Base-by-base conservation (phyloP, 2,329 filamentous ascomycete species). In the Apiospora aurea region DNA sequence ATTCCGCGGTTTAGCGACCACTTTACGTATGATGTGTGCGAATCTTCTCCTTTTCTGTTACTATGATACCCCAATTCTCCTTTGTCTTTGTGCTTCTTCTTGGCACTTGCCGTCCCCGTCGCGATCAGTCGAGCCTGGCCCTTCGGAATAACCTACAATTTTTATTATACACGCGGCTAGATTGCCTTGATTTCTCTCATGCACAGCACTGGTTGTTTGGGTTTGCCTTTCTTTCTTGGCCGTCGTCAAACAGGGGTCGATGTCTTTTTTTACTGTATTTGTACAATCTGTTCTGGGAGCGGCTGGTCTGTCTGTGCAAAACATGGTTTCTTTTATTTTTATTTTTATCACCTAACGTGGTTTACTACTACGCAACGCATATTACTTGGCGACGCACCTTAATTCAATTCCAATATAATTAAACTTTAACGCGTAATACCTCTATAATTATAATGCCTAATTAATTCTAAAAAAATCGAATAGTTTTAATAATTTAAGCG, bases 291-390 rank as follows among this genome's bases (percentile, higher is more conserved):
- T 64, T 64, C 34, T 41, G 57, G 34, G 57, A 41, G 57, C 57
- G 57, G 57, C 57, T n/a, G 57, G 57, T 64, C 34, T 61, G 53
- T 61, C 29, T 64, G 57, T 64, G n/a, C 34, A n/a, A 64, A 64
- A 64, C 34, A 64, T 64, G 57, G 16, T 64, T 38, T 11, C 21
- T 41, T 38, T 38, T 24, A 21, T 38, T 24, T 38, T 64, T 64
- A 10, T n/a, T n/a, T n/a, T n/a, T n/a, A n/a, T n/a, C n/a, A n/a
- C n/a, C n/a, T n/a, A n/a, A n/a, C n/a, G n/a, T n/a, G n/a, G n/a
- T n/a, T n/a, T n/a, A n/a, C n/a, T n/a, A n/a, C n/a, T n/a, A n/a
- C n/a, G n/a, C n/a, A n/a, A n/a, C n/a, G n/a, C n/a, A n/a, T n/a
- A n/a, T n/a, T n/a, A n/a, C n/a, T n/a, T n/a, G n/a, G n/a, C n/a